phyloP scores from a whole-genome alignment of 257 asterid genomes.

The Primulina eburnea region DNA sequence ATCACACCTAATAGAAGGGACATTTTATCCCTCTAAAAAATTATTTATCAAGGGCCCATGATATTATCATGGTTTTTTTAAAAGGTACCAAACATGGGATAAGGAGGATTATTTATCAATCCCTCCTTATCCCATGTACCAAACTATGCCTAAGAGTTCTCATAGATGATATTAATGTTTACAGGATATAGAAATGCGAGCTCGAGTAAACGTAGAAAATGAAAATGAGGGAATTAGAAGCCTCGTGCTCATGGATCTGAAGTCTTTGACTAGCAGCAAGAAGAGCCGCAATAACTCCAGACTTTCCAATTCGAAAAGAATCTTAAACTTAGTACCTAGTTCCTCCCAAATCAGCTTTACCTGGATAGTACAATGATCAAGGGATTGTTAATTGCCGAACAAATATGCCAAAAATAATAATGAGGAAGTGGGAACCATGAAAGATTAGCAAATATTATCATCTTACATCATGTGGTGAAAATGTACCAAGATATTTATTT shows the following conservation, averaged over 20 bases:
- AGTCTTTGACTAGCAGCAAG: slow-evolving; percentile 82
- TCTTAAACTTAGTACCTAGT: slow-evolving; percentile 60
- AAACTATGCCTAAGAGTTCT: too few species aligned
- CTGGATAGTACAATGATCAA: slow-evolving; percentile 36
- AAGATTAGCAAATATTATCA: not conserved
- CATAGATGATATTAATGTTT: not conserved
- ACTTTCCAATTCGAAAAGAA: slow-evolving; percentile 70
- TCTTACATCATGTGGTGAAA: not conserved
- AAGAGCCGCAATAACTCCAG: slow-evolving; percentile 92
- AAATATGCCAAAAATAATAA: slow-evolving; percentile 1
- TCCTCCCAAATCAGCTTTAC: slow-evolving; percentile 72
- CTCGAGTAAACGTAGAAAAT: slow-evolving; percentile 5
- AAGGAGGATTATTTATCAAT: too few species aligned
- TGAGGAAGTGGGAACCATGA: not conserved
- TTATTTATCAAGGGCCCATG: too few species aligned
- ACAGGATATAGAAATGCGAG: slow-evolving; percentile 1
- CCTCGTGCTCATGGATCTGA: slow-evolving; percentile 62
- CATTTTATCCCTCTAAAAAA: too few species aligned
- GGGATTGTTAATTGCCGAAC: slow-evolving; percentile 1
- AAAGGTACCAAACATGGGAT: too few species aligned
- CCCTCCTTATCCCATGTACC: too few species aligned
- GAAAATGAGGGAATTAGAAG: slow-evolving; percentile 22
- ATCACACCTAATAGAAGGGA: too few species aligned
- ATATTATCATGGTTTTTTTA: too few species aligned
- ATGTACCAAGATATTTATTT: not conserved